Evolutionary conservation across 192 early-diverging fungal species (phyloP).

Genomic region (Dissophora globulifera): DNA sequence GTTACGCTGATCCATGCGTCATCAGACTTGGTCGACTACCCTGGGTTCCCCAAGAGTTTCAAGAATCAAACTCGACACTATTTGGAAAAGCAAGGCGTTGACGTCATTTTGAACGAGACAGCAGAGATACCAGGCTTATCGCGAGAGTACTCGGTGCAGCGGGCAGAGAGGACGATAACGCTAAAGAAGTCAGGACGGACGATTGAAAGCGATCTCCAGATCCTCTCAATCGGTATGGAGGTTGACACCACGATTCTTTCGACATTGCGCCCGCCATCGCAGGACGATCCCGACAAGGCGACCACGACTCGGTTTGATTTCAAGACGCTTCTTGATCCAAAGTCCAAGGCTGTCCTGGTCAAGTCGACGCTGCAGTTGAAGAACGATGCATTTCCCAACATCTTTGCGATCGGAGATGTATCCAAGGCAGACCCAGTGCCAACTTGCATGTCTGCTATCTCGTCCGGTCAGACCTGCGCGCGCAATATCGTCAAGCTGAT

Average conservation of each 20-base stretch:
- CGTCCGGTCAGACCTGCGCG: constrained; percentile 27
- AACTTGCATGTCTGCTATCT: constrained; percentile 21
- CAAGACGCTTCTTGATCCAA: constrained; percentile 51
- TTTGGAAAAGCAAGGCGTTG: constrained; percentile 57
- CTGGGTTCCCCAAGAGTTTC: constrained; percentile 61
- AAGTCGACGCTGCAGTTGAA: constrained; percentile 76
- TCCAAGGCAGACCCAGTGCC: constrained; percentile 59
- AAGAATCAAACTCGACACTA: constrained; percentile 68
- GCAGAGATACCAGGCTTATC: constrained; percentile 63
- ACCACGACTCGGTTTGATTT: constrained; percentile 45
- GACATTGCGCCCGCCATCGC: constrained; percentile 66
- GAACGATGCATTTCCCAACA: constrained; percentile 62
- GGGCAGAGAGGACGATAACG: constrained; percentile 49
- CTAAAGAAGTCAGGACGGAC: constrained; percentile 49
- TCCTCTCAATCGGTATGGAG: constrained; percentile 30
- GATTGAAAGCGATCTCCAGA: constrained; percentile 57
- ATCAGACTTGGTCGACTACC: constrained; percentile 58
- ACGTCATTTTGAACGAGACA: constrained; percentile 54
- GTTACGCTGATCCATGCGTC: constrained; percentile 75
- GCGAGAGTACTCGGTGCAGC: constrained; percentile 61
- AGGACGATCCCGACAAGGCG: constrained; percentile 68
- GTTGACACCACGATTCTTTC: constrained; percentile 16
- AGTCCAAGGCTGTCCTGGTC: constrained; percentile 70
- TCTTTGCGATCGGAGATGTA: constrained; percentile 85
- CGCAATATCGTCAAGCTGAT: constrained; percentile 38